These are phyloP conservation scores for Aspergillus sp. DNA, from an alignment of 2,329 filamentous ascomycete genomes.

Conservation along the genomic window DNA sequence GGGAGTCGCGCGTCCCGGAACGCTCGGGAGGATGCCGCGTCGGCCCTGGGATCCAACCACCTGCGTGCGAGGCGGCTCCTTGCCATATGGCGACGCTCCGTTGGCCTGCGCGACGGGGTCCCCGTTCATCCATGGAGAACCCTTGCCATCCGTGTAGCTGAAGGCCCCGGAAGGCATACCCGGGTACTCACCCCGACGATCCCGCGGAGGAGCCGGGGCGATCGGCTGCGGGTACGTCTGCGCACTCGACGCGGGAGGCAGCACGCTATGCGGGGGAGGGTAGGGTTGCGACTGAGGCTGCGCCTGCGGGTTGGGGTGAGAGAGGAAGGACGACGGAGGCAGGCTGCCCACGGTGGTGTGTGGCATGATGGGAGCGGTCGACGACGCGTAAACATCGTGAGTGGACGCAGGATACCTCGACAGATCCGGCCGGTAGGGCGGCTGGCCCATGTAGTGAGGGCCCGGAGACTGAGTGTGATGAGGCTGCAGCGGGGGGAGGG, in stretches of 20 bases:
- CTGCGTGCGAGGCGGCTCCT: conserved; percentile 61
- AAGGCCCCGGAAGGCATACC: conserved; percentile 72
- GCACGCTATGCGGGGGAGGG: conserved; percentile 51
- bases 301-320: conserved; percentile 38
- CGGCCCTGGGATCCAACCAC: conserved; percentile 94
- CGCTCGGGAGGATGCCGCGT: conserved; percentile 86
- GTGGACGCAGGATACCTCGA: conserved; percentile 43
- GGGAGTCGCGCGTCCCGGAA: conserved; percentile 78
- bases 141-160: conserved; percentile 54
- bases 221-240: conserved; percentile 73
- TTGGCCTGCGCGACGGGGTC: conserved; percentile 41
- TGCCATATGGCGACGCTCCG: conserved; percentile 36
- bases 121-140: conserved; percentile 49
- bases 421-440: conserved; percentile 42
- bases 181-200: conserved; percentile 54
- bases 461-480: conserved; percentile 46
- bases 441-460: conserved; percentile 43
- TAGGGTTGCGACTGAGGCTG: conserved; percentile 41
- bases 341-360: conserved; percentile 43
- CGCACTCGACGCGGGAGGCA: conserved; percentile 65
- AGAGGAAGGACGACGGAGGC: conserved; percentile 43
- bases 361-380: conserved; percentile 42
- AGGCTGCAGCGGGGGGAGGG: conserved; percentile 47
- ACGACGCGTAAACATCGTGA: conserved; percentile 44
- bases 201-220: conserved; percentile 64